Evolutionary conservation across 305 asterid species (phyloP), one percentile per base, ranked within the genome.

Genomic region (Fraxinus greggii): DNA sequence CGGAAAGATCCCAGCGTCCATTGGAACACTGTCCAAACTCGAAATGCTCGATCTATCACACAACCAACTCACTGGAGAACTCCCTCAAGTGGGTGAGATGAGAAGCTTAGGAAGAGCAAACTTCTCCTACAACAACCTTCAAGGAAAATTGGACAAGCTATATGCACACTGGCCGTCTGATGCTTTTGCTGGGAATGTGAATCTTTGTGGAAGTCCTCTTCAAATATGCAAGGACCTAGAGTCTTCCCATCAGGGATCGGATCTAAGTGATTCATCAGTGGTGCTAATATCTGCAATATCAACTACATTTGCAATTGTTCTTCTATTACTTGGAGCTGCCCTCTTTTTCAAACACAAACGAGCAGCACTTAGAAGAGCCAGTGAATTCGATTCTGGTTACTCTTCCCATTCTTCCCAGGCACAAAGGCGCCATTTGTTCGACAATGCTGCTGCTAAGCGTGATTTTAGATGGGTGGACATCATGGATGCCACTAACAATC

Each of bases 401-500:
- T 90, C 94, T 74, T 91, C 95, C 0, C 76, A 90, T 56, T 93
- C 95, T 78, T 95, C 97, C 13, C 94, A 86, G 24, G 92, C 89
- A 74, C 97, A 93, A 24, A 91, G 89, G 86, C 87, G 92, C 9
- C 95, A 90, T 12, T 61, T 93, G 79, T 92, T 90, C 76, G 90
- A 87, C 72, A 89, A 89, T 67, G 91, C 78, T 15, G 89, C 81
- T 40, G 90, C 84, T 23, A 92, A 86, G 86, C 88, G 81, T 1
- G 97, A 91, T 45, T 83, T 93, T 83, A 90, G 88, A 77, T 95
- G 98, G 99, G 86, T 86, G 54, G 97, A 92, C 83, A 88, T 95
- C 70, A 93, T 95, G 99, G 97, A 91, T 63, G 99, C 98, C 29
- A 93, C 99, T 5, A 90, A 95, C 19, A 90, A 95, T 87, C 91